These are phyloP conservation scores for Phaeosphaeria sp. DNA, from an alignment of 2,329 filamentous ascomycete species.

Conservation along the genomic window DNA sequence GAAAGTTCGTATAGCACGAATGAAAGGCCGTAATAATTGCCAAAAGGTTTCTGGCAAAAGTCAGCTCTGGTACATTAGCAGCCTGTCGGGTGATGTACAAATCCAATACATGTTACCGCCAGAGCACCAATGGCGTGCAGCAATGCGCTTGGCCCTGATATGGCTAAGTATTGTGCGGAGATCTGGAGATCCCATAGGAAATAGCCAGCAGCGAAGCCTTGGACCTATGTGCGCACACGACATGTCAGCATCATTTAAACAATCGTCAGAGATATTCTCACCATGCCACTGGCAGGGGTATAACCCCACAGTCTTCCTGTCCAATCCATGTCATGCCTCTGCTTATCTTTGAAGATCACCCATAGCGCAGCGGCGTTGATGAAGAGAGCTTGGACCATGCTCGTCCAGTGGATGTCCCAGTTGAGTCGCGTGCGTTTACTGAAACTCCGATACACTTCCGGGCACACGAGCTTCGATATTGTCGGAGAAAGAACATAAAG, in stretches of 20 bases:
- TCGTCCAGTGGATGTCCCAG: slow-evolving; percentile 89
- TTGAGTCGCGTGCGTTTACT: slow-evolving; percentile 71
- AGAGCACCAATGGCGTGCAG: slow-evolving; percentile 78
- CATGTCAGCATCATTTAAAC: neutral
- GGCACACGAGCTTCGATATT: slow-evolving; percentile 67
- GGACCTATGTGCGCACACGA: slow-evolving; percentile 51
- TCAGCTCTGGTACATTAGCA: slow-evolving; percentile 15
- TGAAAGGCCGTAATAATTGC: slow-evolving; percentile 80
- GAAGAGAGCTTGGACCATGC: slow-evolving; percentile 74
- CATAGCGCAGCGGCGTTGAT: slow-evolving; percentile 76
- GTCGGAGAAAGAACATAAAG: slow-evolving; percentile 71
- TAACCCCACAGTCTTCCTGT: slow-evolving; percentile 79
- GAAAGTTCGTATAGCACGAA: slow-evolving; percentile 89
- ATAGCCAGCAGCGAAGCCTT: slow-evolving; percentile 78
- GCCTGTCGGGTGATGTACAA: slow-evolving; percentile 61
- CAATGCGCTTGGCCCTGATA: slow-evolving; percentile 77
- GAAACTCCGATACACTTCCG: slow-evolving; percentile 67
- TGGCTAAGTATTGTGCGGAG: slow-evolving; percentile 68
- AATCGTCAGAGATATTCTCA: neutral
- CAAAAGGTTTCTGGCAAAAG: slow-evolving; percentile 72
- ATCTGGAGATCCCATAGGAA: slow-evolving; percentile 83
- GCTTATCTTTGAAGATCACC: slow-evolving; percentile 69
- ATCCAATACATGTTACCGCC: slow-evolving; percentile 76
- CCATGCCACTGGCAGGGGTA: slow-evolving; percentile 73
- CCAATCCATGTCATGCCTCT: slow-evolving; percentile 71